phyloP scores from a whole-genome alignment of 2,329 filamentous ascomycete species.

The Colletotrichum sp. region DNA sequence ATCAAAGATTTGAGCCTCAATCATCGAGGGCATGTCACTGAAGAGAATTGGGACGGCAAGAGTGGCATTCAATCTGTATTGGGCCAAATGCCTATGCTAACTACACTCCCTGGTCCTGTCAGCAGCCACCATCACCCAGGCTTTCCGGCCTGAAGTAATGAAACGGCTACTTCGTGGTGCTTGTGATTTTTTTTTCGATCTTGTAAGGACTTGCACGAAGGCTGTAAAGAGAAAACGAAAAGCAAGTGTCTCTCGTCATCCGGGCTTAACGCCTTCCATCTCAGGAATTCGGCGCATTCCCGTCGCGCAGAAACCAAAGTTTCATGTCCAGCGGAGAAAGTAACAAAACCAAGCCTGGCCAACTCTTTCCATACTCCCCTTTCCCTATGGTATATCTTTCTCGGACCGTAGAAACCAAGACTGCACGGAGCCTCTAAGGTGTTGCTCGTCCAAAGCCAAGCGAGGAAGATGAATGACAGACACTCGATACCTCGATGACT shows the following conservation, averaged over 20 bases:
- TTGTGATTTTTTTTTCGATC: background rate
- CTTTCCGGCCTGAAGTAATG: constrained; percentile 9
- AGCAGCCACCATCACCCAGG: constrained; percentile 1
- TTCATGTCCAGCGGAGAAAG: constrained; percentile 3
- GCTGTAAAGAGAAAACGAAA: constrained; percentile 13
- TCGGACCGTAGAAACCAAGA: constrained; percentile 1
- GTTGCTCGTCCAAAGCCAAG: constrained; percentile 17
- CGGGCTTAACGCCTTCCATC: background rate
- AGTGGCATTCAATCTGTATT: constrained; percentile 18
- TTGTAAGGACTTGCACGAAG: constrained; percentile 9
- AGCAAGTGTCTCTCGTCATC: constrained; percentile 8
- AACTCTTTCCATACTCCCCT: background rate
- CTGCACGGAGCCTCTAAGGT: background rate
- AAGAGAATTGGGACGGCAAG: background rate
- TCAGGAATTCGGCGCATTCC: constrained; percentile 7
- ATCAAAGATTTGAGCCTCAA: background rate
- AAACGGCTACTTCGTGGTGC: background rate
- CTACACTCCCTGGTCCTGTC: constrained; percentile 10
- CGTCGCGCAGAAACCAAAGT: constrained; percentile 5
- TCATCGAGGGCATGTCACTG: background rate
- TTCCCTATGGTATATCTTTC: constrained; percentile 16
- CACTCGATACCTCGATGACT: constrained; percentile 1
- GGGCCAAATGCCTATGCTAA: constrained; percentile 15
- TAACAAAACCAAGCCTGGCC: background rate
- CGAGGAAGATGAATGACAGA: background rate